Evolutionary conservation across 73 alveolate genomes (phyloP).

Genomic region (Blepharisma japonicum): DNA sequence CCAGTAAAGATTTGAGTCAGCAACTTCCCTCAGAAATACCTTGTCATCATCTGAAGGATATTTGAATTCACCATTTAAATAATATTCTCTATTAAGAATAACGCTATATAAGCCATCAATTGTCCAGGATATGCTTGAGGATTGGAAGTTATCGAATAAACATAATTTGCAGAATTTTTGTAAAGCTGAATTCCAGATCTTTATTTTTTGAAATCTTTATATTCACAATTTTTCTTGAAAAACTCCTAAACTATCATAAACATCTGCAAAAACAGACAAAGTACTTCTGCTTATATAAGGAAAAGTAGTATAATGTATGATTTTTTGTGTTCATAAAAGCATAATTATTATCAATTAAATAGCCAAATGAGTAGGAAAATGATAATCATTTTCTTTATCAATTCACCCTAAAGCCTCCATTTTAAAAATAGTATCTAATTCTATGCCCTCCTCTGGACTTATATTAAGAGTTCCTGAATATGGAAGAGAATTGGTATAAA

Average conservation of each 20-base stretch:
- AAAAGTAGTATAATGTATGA: background rate
- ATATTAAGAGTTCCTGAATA: background rate
- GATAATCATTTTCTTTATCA: conserved; percentile 4
- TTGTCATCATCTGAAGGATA: too few relatives aligned
- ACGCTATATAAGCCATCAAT: too few relatives aligned
- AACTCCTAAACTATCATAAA: conserved; percentile 14
- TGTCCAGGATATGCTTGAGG: too few relatives aligned
- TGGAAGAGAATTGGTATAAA: background rate
- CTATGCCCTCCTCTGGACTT: background rate
- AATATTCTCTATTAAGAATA: too few relatives aligned
- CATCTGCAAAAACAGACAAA: background rate
- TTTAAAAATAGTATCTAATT: background rate
- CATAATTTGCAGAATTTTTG: too few relatives aligned
- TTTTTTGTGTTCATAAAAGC: background rate
- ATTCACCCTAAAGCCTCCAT: background rate
- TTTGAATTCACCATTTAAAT: too few relatives aligned
- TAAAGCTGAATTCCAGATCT: too few relatives aligned
- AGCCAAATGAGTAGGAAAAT: background rate
- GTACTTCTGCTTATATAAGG: background rate
- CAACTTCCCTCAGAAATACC: too few relatives aligned
- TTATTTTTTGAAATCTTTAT: too few relatives aligned
- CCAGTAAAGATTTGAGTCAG: too few relatives aligned
- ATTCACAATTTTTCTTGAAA: background rate
- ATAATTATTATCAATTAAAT: background rate
- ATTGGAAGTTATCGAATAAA: too few relatives aligned